These are phyloP conservation scores for Hypoxylon sp. DNA, from an alignment of 2,329 filamentous ascomycete species.

Conservation along the genomic window DNA sequence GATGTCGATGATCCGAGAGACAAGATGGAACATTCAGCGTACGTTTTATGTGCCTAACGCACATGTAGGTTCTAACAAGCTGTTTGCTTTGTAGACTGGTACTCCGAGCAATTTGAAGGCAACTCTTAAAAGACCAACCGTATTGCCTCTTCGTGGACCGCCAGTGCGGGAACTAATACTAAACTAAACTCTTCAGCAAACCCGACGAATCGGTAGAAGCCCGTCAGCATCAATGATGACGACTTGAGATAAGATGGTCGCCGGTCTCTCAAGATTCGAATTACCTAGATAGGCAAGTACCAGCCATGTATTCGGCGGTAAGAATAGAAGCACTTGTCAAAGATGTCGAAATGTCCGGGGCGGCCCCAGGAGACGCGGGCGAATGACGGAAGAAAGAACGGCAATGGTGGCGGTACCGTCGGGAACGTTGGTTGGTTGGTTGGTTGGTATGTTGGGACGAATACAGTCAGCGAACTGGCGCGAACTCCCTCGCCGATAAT, in stretches of 20 bases:
- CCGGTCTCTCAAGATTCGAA: conserved; percentile 1
- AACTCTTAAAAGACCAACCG: neutral
- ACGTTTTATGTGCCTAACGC: neutral
- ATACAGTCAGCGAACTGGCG: conserved; percentile 32
- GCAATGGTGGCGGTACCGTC: conserved; percentile 7
- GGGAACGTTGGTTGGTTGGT: conserved; percentile 11
- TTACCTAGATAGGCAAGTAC: conserved; percentile 4
- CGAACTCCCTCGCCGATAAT: neutral
- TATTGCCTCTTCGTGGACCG: neutral
- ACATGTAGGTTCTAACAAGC: neutral
- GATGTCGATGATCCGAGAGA: conserved; percentile 31
- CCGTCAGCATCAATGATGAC: conserved; percentile 18
- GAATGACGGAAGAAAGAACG: conserved; percentile 15
- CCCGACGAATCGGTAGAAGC: conserved; percentile 16
- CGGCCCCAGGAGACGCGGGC: conserved; percentile 3
- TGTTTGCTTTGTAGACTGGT: neutral
- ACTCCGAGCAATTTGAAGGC: neutral
- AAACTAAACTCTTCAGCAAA: conserved; percentile 22
- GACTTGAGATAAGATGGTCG: conserved; percentile 18
- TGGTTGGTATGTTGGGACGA: conserved; percentile 8
- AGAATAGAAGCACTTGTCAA: conserved; percentile 18
- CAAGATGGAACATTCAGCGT: conserved; percentile 13
- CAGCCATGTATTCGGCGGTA: conserved; percentile 4
- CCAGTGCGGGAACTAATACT: conserved; percentile 16
- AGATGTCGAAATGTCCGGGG: conserved; percentile 30